Conservation (phyloP, 1,139 yeast species). For the Meyerozyma elateridarum region DNA sequence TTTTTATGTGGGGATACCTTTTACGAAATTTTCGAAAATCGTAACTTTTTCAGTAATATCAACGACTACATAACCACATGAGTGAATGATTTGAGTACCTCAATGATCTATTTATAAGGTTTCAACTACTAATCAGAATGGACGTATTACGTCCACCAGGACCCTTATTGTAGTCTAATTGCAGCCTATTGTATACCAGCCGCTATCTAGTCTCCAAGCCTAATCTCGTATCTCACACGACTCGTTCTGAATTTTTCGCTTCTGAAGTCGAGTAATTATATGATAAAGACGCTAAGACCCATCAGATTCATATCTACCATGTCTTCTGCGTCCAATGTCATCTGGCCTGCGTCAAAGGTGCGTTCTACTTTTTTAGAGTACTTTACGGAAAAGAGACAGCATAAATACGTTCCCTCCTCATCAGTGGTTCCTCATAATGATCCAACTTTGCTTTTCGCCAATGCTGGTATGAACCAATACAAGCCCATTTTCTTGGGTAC, state of each 20-base stretch:
- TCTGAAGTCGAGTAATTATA: background rate
- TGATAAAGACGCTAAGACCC: constrained; percentile 2
- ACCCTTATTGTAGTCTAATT: no score
- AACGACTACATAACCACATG: no score
- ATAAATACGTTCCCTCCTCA: constrained; percentile 83
- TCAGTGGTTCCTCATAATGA: constrained; percentile 97
- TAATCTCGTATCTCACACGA: background rate
- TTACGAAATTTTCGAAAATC: no score
- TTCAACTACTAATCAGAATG: no score
- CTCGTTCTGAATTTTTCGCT: constrained; percentile 1
- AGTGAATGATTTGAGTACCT: no score
- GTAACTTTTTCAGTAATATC: no score
- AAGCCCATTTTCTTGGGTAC: constrained; percentile 96
- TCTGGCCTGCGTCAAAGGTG: constrained; percentile 70
- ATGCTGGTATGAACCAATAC: constrained; percentile 99
- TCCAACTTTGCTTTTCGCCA: constrained; percentile 91
- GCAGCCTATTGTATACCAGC: no score
- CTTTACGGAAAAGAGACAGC: constrained; percentile 60
- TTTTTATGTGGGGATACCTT: no score
- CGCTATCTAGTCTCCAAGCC: no score
- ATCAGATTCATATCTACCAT: background rate
- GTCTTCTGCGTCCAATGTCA: constrained; percentile 1
- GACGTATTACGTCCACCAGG: no score
- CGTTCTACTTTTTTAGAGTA: constrained; percentile 83
- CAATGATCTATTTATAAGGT: no score